Percentiles rank a stretch among this genome's conserved stretches.
These are phyloP conservation scores for Plasmopara halstedii DNA, from an alignment of 352 stramenopile species.

Conservation along the genomic window DNA sequence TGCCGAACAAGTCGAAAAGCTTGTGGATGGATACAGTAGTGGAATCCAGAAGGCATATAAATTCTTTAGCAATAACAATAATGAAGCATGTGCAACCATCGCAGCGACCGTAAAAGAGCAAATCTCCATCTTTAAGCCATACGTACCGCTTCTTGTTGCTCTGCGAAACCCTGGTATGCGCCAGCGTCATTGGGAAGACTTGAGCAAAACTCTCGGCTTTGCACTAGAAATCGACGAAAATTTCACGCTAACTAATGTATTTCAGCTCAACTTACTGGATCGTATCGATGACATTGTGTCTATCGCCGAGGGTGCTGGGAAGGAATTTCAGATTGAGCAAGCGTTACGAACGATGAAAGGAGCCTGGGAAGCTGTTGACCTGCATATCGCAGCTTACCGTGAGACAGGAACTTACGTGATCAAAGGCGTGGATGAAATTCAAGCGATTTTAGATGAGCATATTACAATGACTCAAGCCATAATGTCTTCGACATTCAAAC, in stretches of 20 bases:
- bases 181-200: conserved; percentile 89
- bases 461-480: conserved; percentile 95
- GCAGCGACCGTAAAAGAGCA: conserved; percentile 88
- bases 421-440: conserved; percentile 92
- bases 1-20: conserved; percentile 88
- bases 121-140: conserved; percentile 90
- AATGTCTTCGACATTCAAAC: conserved; percentile 95
- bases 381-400: conserved; percentile 86
- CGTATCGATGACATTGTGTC: conserved; percentile 90
- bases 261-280: conserved; percentile 76
- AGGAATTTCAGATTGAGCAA: conserved; percentile 93
- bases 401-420: conserved; percentile 94
- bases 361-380: conserved; percentile 85
- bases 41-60: conserved; percentile 90
- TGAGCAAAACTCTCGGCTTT: conserved; percentile 74
- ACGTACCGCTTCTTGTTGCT: conserved; percentile 87
- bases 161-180: conserved; percentile 92
- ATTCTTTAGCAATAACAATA: conserved; percentile 85
- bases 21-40: conserved; percentile 76
- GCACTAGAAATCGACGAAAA: conserved; percentile 85
- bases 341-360: conserved; percentile 90
- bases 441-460: conserved; percentile 92
- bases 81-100: conserved; percentile 84
- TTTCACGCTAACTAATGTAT: conserved; percentile 80
- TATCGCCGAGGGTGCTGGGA: conserved; percentile 87